phyloP scores from a whole-genome alignment of 2,329 filamentous ascomycete species.

The Trichoderma atrobrunneum region DNA sequence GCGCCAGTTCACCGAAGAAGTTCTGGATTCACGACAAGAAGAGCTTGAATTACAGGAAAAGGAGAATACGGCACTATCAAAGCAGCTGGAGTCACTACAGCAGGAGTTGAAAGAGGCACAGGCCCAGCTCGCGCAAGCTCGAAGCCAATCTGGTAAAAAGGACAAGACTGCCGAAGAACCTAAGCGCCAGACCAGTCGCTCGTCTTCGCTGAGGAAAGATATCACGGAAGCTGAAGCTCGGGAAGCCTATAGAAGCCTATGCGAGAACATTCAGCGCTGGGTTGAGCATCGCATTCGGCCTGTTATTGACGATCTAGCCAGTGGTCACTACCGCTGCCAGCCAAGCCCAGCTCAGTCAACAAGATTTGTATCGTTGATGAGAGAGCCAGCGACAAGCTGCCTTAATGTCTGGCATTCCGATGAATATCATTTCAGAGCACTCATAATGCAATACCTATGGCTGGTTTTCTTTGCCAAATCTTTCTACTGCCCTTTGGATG shows the following conservation, averaged over 20 bases:
- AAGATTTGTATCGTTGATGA: conserved; percentile 34
- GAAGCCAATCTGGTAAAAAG: conserved; percentile 27
- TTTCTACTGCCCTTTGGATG: conserved; percentile 38
- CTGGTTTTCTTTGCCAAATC: conserved; percentile 36
- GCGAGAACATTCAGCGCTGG: conserved; percentile 37
- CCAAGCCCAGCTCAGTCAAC: conserved; percentile 29
- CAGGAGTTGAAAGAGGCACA: conserved; percentile 32
- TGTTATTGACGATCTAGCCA: conserved; percentile 34
- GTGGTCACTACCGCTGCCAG: conserved; percentile 27
- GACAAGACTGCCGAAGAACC: conserved; percentile 32
- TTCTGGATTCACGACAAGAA: conserved; percentile 37
- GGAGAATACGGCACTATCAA: conserved; percentile 29
- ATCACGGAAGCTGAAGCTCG: conserved; percentile 37
- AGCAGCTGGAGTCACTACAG: conserved; percentile 31
- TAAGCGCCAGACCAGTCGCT: conserved; percentile 33
- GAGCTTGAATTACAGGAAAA: conserved; percentile 34
- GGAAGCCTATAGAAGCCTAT: conserved; percentile 34
- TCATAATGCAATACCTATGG: conserved; percentile 40
- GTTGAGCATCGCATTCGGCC: conserved; percentile 35
- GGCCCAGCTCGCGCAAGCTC: conserved; percentile 33
- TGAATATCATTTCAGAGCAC: conserved; percentile 36
- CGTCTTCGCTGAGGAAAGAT: conserved; percentile 35
- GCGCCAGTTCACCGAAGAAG: conserved; percentile 36
- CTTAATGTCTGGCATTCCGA: conserved; percentile 33
- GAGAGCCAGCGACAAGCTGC: conserved; percentile 36